Base-by-base conservation (phyloP, 2,329 filamentous ascomycete genomes). In the Shiraia sp. region DNA sequence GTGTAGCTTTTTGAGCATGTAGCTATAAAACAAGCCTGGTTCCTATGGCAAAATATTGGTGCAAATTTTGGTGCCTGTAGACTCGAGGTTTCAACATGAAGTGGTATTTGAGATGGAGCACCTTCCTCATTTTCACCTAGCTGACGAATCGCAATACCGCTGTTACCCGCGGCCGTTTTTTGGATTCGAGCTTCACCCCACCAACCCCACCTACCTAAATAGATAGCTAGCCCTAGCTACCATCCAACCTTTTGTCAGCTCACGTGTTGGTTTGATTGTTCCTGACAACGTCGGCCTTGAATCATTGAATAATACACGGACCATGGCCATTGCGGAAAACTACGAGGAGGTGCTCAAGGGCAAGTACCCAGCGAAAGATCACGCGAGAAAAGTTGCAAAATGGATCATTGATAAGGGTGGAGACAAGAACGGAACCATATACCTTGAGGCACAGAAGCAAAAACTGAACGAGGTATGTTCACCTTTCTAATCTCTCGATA, bases 361-460 rank as follows among this genome's bases (percentile, higher is more conserved):
- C 42, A 85, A 84, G 67, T 86, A 86, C 59, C 93, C 93, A 16
- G 92, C 87, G 59, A 97, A 96, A 75, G 78, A 80, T 19, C 93
- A 99, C 71, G 90, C 88, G 45, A 81, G 81, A 57, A 85, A 86
- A 48, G 91, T 97, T n/a, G 87, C 85, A 43, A 82, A 89, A 45
- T 86, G 85, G 68, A 85, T 97, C 51, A 79, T 80, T 40, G 75
- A 80, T 47, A 73, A 87, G 64, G 74, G 83, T 28, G 82, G 86
- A 23, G 77, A 81, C 50, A 77, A 77, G 42, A 79, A 75, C 23
- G 91, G 90, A 33, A 78, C 92, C 13, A 79, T 99, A 42, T 99
- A 96, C 66, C 78, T 97, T 32, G 92, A 97, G 75, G 87, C 85
- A 39, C 87, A 91, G 63, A 83, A 86, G 69, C 89, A 85, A 50